phyloP scores from a whole-genome alignment of 1,139 yeast genomes.

The Pneumocystis jirovecii region DNA sequence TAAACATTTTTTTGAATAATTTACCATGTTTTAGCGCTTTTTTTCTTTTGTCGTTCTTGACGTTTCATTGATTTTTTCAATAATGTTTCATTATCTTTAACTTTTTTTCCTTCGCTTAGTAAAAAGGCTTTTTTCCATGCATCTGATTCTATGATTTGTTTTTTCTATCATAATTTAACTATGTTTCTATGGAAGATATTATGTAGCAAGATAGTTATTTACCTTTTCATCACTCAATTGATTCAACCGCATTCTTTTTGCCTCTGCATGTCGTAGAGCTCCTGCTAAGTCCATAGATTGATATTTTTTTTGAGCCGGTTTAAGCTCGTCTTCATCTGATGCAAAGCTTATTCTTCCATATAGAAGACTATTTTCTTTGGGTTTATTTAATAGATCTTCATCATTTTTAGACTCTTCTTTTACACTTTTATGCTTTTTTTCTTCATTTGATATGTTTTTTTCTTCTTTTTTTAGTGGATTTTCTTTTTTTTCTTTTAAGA shows the following conservation, averaged over 20 bases:
- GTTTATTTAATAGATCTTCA: background rate
- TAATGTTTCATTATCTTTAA: slow-evolving; percentile 79
- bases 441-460: slow-evolving; percentile 17
- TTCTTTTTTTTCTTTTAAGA: slow-evolving; percentile 16
- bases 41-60: slow-evolving; percentile 64
- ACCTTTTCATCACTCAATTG: slow-evolving; percentile 45
- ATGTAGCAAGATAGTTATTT: background rate
- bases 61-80: slow-evolving; percentile 73
- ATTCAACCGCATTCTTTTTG: slow-evolving; percentile 51
- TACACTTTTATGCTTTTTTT: slow-evolving; percentile 18
- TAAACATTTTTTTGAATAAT: slow-evolving; percentile 39
- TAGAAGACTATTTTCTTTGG: slow-evolving; percentile 34
- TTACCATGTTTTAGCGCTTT: slow-evolving; percentile 67
- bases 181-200: background rate
- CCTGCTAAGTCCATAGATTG: slow-evolving; percentile 85
- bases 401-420: slow-evolving; percentile 16
- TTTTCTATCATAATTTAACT: background rate
- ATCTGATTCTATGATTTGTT: slow-evolving; percentile 43
- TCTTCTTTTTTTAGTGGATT: slow-evolving; percentile 14
- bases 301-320: slow-evolving; percentile 50
- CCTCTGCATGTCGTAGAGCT: slow-evolving; percentile 61
- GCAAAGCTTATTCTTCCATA: slow-evolving; percentile 72
- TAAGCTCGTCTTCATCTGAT: slow-evolving; percentile 77
- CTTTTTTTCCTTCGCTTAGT: slow-evolving; percentile 75
- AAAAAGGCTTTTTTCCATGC: slow-evolving; percentile 75